These are phyloP conservation scores for Bjerkandera adusta DNA, from an alignment of 1,284 basidiomycete species.

Conservation along the genomic window DNA sequence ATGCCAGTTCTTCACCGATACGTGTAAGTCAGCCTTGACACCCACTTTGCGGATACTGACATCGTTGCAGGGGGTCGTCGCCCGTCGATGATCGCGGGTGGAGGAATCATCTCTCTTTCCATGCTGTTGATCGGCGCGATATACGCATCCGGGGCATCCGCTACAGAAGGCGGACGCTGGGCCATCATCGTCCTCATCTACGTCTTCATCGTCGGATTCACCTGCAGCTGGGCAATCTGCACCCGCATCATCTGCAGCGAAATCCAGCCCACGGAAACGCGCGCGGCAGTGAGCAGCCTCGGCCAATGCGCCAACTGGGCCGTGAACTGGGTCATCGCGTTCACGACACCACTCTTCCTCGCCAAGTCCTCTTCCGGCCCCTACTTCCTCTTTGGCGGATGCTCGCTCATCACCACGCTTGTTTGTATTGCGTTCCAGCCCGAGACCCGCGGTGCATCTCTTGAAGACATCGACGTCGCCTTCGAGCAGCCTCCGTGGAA, in stretches of 20 bases:
- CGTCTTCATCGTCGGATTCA: conserved; percentile 38
- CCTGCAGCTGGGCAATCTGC: conserved; percentile 39
- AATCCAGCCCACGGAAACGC: conserved; percentile 40
- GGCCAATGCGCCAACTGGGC: conserved; percentile 41
- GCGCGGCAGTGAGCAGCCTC: conserved; percentile 36
- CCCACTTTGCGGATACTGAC: conserved; percentile 1
- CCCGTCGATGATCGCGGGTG: conserved; percentile 44
- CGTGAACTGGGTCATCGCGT: conserved; percentile 45
- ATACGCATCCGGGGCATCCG: conserved; percentile 16
- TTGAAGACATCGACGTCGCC: conserved; percentile 40
- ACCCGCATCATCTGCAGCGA: conserved; percentile 37
- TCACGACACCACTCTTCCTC: conserved; percentile 47
- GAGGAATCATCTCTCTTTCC: conserved; percentile 34
- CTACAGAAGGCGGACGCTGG: conserved; percentile 35
- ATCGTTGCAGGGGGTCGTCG: conserved; percentile 37
- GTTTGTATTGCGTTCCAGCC: conserved; percentile 41
- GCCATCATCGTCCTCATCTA: conserved; percentile 48
- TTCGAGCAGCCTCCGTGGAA: conserved; percentile 33
- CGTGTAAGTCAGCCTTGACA: conserved; percentile 30
- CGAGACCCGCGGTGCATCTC: conserved; percentile 43
- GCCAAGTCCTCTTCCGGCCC: conserved; percentile 40
- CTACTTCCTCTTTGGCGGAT: conserved; percentile 47
- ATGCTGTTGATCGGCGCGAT: conserved; percentile 16
- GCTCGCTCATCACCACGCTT: conserved; percentile 35
- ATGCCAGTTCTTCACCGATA: conserved; percentile 41